Evolutionary conservation across 208 protist genomes (phyloP), one percentile per base, ranked within the genome.

Genomic region (Novymonas esmeraldas): DNA sequence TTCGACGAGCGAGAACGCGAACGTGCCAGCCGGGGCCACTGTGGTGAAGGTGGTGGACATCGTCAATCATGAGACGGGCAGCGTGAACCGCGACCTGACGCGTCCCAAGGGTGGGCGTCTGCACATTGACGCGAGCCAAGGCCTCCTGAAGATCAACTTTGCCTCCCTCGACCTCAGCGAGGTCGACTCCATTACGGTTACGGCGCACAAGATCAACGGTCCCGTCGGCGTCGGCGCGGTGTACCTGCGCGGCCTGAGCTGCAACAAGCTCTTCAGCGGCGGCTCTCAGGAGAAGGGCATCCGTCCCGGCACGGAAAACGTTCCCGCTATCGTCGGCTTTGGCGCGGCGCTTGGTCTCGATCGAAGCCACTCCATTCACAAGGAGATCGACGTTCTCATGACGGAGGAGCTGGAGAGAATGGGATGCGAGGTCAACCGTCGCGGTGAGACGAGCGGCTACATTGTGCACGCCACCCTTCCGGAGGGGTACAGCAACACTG

Each of bases 161-260:
- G 69, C 70, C 50, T 67, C 60, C 6, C 56, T 89, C 6, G 84
- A 93, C 66, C 42, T 91, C 36, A 83, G 76, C 63, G 41, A 90
- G 76, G 84, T 91, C 16, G 86, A 95, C 76, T 90, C 81, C 11
- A 83, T 92, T 18, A 84, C 84, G 6, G 82, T 95, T 14, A 89
- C 84, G 13, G 89, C 86, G 50, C 89, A 95, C 61, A 95, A 95
- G 77, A 82, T 92, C 42, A 90, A 95, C 71, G 89, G 86, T 0
- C 89, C 89, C 18, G 75, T 90, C 9, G 89, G 89, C n/a, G 73
- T 84, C 22, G 89, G 82, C 10, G 89, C 86, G 10, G 57, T 95
- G 13, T 90, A 92, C 74, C 69, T 94, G 41, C 81, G 84, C 18
- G 71, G 76, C 59, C 61, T 82, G 50, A 75, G 75, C 58, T 81